Evolutionary conservation across 768 basidiomycete species (phyloP), one percentile per base, ranked within the genome.

Genomic region (Piloderma croceum): DNA sequence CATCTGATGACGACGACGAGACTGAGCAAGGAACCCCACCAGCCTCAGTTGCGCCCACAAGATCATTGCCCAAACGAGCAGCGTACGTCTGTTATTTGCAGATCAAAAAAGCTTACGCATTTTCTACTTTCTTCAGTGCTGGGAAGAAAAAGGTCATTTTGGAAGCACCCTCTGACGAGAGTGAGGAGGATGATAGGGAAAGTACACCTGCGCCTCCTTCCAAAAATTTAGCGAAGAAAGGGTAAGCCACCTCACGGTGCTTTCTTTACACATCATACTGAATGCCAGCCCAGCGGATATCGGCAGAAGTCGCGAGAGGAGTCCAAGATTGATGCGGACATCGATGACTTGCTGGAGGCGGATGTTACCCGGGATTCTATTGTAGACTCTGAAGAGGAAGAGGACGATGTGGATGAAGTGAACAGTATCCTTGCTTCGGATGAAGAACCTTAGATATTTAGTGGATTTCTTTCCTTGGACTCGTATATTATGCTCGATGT

Each of bases 21-120:
- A 46, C 56, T 11, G 40, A 53, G 22, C 48, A 52, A 7, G 62
- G 62, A 2, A 65, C 64, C 7, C 67, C 65, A 33, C 52, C 64
- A 27, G 7, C 31, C 36, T 36, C 50, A 31, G 20, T 47, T 24
- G 59, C 63, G 9, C 74, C 76, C n/a, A 73, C 69, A 15, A 64
- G 79, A 38, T 60, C 56, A 6, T 53, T 81, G 50, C 81, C 82
- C 3, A 74, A 69, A 53, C 65, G 81, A 49, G 69, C 74, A 29
- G 79, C 70, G 81, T 82, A 62, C 48, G 79, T 61, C 11, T 34
- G 17, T 33, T n/a, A 6, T 24, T 33, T 32, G 22, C 15, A 23
- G 12, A 21, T 11, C 20, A 18, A 5, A 18, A 6, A 25, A 7
- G 33, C 15, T 12, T 36, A 6, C 24, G 39, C 6, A 38, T 29